Evolutionary conservation across 2,329 filamentous ascomycete genomes (phyloP), one percentile per base, ranked within the genome.

Genomic region (Fusarium albidum): DNA sequence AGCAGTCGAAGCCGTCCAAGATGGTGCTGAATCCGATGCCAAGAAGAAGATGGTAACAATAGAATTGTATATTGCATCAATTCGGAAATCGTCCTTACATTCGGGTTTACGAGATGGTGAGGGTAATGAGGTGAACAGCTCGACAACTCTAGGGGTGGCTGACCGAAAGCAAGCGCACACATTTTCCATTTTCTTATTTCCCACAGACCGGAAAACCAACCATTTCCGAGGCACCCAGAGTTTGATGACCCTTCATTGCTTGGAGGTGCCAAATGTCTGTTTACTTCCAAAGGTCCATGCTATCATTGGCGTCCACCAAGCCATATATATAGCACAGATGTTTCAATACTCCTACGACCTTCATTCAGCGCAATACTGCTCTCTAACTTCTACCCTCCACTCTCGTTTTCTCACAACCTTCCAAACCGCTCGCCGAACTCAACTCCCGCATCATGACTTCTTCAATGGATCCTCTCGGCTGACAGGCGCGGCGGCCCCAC

Each of bases 401-500:
- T 25, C 27, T 27, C 13, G 29, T 43, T 42, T 32, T n/a, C 21
- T 21, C 21, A 21, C 21, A 21, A 21, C 21, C 21, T 21, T 7
- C 7, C 5, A 12, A 32, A 32, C 29, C 5, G 29, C 29, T 32
- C 29, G 11, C 29, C 11, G 8, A 15, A 11, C 31, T 37, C 15
- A 38, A 50, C 41, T 39, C 35, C 32, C 37, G 37, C 33, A 17
- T 12, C 13, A 17, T 37, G 26, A 48, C 12, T 12, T 26, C 32
- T 15, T 32, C 13, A 37, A 29, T 29, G 15, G n/a, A 21, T n/a
- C 14, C n/a, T 38, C 44, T 60, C 50, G 56, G 50, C 47, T 54
- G 46, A 47, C 56, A 61, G 49, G 29, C 49, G 44, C 56, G 49
- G 56, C 49, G 43, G 47, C 50, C 39, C 38, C 38, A 38, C 32